Percentiles rank a stretch among this genome's conserved stretches.
phyloP scores from a whole-genome alignment of 768 basidiomycete species.

The Mycena floridula region DNA sequence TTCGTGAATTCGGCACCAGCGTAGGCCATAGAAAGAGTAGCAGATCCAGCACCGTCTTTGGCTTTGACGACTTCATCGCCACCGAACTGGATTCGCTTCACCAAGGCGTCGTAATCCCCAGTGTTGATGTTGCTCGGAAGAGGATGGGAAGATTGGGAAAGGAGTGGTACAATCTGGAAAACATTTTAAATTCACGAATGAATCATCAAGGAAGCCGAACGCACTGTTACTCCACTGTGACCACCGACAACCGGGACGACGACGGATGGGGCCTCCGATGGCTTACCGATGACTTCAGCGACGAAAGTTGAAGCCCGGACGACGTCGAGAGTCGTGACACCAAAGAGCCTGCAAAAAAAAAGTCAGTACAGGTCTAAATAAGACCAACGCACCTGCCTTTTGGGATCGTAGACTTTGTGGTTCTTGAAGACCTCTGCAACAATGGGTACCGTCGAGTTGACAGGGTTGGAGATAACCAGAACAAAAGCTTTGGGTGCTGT shows the following conservation, averaged over 20 bases:
- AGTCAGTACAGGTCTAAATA: conserved; percentile 1
- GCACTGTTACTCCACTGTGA: conserved; percentile 86
- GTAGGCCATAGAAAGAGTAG: conserved; percentile 96
- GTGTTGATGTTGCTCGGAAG: conserved; percentile 54
- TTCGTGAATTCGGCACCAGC: conserved; percentile 87
- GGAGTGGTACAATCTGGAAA: conserved; percentile 82
- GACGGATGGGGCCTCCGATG: conserved; percentile 52
- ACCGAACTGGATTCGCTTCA: conserved; percentile 89
- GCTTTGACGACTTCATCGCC: conserved; percentile 99
- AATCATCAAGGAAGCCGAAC: conserved; percentile 12
- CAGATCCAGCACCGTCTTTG: conserved; percentile 90
- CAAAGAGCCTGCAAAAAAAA: conserved; percentile 69
- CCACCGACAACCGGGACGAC: conserved; percentile 91
- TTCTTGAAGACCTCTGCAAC: conserved; percentile 95
- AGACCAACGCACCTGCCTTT: conserved; percentile 47
- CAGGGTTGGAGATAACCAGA: conserved; percentile 97
- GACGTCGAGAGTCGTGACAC: conserved; percentile 97
- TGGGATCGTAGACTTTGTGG: conserved; percentile 85
- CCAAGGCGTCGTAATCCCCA: conserved; percentile 49
- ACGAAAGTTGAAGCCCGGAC: conserved; percentile 98
- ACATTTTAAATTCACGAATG: background rate
- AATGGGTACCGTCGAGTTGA: conserved; percentile 98
- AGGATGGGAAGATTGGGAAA: conserved; percentile 82
- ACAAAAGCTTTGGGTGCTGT: conserved; percentile 85
- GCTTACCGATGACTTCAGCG: conserved; percentile 66